These are phyloP conservation scores for Talaromyces sp. DNA, from an alignment of 2,329 filamentous ascomycete species.

Conservation along the genomic window DNA sequence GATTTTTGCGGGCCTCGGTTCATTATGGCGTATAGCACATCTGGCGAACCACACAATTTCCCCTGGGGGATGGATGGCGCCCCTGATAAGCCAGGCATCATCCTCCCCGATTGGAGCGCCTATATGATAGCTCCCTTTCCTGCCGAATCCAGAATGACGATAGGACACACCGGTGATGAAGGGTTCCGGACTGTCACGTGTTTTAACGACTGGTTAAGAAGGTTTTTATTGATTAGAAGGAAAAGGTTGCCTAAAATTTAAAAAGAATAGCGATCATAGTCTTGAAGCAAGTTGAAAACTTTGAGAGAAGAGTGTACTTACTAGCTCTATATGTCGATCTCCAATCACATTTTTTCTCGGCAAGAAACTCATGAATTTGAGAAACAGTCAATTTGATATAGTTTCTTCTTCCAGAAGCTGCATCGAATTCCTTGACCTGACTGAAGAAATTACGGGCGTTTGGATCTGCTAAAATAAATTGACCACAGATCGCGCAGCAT, in stretches of 20 bases:
- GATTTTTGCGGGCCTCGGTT: neutral
- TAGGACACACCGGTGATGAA: conserved; percentile 11
- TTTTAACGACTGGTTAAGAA: neutral
- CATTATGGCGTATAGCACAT: neutral
- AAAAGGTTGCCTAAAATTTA: neutral
- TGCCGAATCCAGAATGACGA: neutral
- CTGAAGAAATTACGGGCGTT: neutral
- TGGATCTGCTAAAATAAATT: neutral
- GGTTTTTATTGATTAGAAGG: neutral
- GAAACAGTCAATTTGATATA: neutral
- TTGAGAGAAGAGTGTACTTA: neutral
- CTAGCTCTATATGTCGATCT: conserved; percentile 12
- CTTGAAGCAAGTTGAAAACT: neutral
- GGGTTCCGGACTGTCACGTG: neutral
- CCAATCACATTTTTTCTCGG: neutral
- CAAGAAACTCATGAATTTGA: neutral
- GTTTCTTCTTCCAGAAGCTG: neutral
- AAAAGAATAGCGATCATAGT: neutral
- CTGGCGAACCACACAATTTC: conserved; percentile 7
- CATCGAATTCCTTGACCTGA: neutral
- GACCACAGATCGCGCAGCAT: conserved; percentile 5
- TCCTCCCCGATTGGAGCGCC: neutral
- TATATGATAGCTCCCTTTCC: neutral
- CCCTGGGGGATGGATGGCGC: neutral
- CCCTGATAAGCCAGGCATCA: neutral